phyloP scores from a whole-genome alignment of 2,329 filamentous ascomycete species.

The Venturia pyrina region DNA sequence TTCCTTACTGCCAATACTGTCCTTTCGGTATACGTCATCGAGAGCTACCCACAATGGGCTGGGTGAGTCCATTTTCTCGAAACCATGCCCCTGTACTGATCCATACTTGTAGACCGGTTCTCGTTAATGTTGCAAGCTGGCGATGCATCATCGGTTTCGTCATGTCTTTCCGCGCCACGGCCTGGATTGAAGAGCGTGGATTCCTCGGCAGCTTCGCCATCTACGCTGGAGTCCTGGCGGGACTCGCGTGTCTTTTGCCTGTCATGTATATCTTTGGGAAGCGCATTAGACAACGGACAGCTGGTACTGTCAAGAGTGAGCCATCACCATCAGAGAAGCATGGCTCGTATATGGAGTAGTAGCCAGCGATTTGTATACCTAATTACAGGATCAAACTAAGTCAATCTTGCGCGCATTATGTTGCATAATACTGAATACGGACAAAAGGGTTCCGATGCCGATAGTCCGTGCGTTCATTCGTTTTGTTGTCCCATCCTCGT shows the following conservation, averaged over 20 bases:
- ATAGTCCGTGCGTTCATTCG: no score
- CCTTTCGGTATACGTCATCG: constrained; percentile 22
- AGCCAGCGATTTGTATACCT: background rate
- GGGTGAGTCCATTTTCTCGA: constrained; percentile 14
- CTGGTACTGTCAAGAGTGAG: constrained; percentile 7
- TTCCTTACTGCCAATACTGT: constrained; percentile 23
- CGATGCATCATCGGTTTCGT: constrained; percentile 22
- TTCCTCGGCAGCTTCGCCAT: constrained; percentile 21
- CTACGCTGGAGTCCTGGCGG: constrained; percentile 20
- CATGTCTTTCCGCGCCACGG: constrained; percentile 19
- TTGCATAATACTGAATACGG: no score
- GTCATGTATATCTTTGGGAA: constrained; percentile 18
- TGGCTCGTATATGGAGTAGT: constrained; percentile 6
- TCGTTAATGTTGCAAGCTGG: constrained; percentile 24
- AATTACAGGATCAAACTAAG: no score
- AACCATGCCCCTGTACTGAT: background rate
- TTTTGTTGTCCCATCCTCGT: no score
- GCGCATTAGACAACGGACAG: constrained; percentile 7
- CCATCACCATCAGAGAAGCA: background rate
- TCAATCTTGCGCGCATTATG: no score
- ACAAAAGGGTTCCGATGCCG: no score
- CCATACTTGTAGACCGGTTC: constrained; percentile 15
- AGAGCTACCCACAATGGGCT: constrained; percentile 23
- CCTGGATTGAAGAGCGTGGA: constrained; percentile 21
- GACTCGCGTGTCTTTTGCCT: constrained; percentile 19